Base-by-base conservation (phyloP, 2,329 filamentous ascomycete genomes). In the Fusarium pseudoanthophilum region DNA sequence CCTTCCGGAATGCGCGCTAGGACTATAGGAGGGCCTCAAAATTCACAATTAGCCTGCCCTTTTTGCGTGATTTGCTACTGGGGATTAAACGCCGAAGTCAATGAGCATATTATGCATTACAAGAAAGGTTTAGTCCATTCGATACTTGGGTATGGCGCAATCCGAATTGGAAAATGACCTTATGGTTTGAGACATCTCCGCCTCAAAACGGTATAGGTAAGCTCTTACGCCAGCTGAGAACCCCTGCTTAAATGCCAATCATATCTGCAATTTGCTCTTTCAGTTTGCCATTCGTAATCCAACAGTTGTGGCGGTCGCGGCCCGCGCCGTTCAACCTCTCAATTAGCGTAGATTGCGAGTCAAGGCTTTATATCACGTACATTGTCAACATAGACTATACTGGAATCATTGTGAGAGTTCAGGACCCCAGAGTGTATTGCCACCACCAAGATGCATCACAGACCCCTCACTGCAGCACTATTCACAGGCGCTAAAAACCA, bases 1-100 rank as follows among this genome's bases (percentile, higher is more conserved):
- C 21, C 16, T 14, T 34, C 4, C 4, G 2, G 21, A 51, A 11
- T 1, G 3, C 4, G 21, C 28, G 21, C 21, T 24, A 32, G 30
- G 30, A 34, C 14, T 34, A 5, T 34, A 15, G 36, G 36, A 2
- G 48, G 30, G 48, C 48, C 48, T 52, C 48, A 52, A 51, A 11
- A 24, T 0, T 4, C 18, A 5, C 4, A 2, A 2, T n/a, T 20
- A 34, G 8, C n/a, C 4, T 0, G n/a, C 0, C 2, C n/a, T 7
- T 0, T 15, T 53, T n/a, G 14, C 34, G 34, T 37, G 24, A 39
- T 39, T 53, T 28, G 34, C 34, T 28, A 28, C 34, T 2, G 28
- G 5, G 0, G 18, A 11, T 1, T 2, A 13, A 10, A 0, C 28
- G 24, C 34, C 20, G 18, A 53, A 4, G 0, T 14, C 11, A 9